Evolutionary conservation across 176 grass and related monocot genomes (phyloP).

Genomic region (Metroxylon sagu): DNA sequence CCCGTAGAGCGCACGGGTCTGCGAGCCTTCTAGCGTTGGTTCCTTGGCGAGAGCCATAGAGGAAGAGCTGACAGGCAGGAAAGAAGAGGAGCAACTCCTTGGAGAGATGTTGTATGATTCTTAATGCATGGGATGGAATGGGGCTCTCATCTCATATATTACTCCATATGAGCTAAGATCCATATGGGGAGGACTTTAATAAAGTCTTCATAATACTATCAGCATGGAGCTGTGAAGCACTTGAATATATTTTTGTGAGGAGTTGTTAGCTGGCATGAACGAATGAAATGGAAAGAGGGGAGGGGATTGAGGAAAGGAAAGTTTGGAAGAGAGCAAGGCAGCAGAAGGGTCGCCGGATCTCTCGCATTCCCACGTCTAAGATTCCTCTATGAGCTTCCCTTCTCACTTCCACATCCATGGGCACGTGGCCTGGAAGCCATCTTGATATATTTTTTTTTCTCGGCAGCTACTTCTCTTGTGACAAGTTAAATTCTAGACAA

Average conservation of each 20-base stretch:
- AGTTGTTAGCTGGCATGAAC: slow-evolving; percentile 22
- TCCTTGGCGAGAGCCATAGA: slow-evolving; percentile 51
- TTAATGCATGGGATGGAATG: too few relatives aligned
- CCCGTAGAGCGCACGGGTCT: slow-evolving; percentile 26
- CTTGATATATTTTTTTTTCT: slow-evolving; percentile 21
- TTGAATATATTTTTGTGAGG: slow-evolving; percentile 1
- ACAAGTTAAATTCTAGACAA: slow-evolving; percentile 1
- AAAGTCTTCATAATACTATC: too few relatives aligned
- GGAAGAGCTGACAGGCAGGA: too few relatives aligned
- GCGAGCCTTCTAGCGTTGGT: slow-evolving; percentile 19
- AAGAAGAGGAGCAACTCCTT: too few relatives aligned
- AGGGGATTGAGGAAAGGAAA: too few relatives aligned
- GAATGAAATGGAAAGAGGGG: background rate
- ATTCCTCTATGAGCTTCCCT: slow-evolving; percentile 11
- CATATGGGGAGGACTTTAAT: too few relatives aligned
- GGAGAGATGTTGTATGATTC: too few relatives aligned
- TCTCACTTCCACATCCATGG: slow-evolving; percentile 18
- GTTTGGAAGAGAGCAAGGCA: background rate
- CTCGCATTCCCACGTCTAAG: slow-evolving; percentile 20
- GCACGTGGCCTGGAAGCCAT: slow-evolving; percentile 49
- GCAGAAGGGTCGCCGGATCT: slow-evolving; percentile 8
- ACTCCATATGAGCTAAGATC: too few relatives aligned
- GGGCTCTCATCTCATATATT: too few relatives aligned
- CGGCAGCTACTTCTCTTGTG: background rate
- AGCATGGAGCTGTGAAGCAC: too few relatives aligned